Evolutionary conservation across 108 stramenopile genomes (phyloP).

Genomic region (Pseudonitzschia multiseries): DNA sequence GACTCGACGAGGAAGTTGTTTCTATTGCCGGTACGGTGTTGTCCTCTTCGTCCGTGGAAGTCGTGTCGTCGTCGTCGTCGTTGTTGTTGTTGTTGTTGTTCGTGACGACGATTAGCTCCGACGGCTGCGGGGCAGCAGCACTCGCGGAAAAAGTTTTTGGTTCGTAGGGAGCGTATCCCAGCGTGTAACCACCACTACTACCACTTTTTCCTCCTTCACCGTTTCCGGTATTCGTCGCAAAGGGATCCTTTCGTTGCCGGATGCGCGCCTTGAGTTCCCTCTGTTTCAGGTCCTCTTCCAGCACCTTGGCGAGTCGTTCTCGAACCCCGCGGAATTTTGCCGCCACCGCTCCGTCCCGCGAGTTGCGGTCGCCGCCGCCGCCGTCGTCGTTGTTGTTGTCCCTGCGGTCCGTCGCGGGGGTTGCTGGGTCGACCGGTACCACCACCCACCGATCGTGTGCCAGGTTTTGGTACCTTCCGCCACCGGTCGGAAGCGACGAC

Average conservation of each 20-base stretch:
- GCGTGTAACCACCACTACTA: background rate
- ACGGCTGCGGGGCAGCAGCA: background rate
- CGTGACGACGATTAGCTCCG: background rate
- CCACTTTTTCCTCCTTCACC: background rate
- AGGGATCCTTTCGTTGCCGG: conserved; percentile 15
- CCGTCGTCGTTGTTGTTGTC: background rate
- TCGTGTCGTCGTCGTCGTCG: background rate
- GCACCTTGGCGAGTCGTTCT: background rate
- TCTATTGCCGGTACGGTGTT: too few species aligned
- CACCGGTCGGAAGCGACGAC: background rate
- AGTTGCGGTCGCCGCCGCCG: background rate
- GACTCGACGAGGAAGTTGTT: too few species aligned
- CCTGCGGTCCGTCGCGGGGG: background rate
- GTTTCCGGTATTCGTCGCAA: too few species aligned
- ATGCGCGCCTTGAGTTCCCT: background rate
- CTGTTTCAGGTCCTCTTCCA: background rate
- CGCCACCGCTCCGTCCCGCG: too few species aligned
- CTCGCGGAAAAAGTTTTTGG: conserved; percentile 12
- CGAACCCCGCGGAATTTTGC: too few species aligned
- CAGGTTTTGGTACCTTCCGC: background rate
- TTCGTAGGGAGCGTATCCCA: conserved; percentile 10
- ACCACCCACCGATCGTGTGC: background rate
- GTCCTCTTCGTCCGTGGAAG: too few species aligned
- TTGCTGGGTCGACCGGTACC: background rate
- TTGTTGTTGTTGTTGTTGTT: background rate